These are phyloP conservation scores for cucumber (Cucumis sativus) DNA, from an alignment of 306 rosid species.

Conservation along the genomic window Cucumber_9930_V3 NC_026656.2:1791001-1791500, in stretches of 20 bases:
- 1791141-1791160: not conserved
- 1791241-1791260: not conserved
- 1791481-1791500: no score
- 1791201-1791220: not conserved
- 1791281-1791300: not conserved
- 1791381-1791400: no score
- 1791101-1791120: not conserved
- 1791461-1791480: no score
- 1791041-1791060: not conserved
- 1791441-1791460: no score
- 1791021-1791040: not conserved
- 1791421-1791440: no score
- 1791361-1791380: no score
- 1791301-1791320: no score
- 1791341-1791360: no score
- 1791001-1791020: conserved; percentile 6
- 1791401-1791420: no score
- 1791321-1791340: no score
- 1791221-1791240: not conserved
- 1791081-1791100: not conserved
- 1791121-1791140: not conserved
- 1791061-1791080: not conserved
- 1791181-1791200: not conserved
- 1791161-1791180: not conserved
- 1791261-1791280: not conserved